Evolutionary conservation across 1,284 basidiomycete species (phyloP).

Genomic region (Inonotus hispidus): DNA sequence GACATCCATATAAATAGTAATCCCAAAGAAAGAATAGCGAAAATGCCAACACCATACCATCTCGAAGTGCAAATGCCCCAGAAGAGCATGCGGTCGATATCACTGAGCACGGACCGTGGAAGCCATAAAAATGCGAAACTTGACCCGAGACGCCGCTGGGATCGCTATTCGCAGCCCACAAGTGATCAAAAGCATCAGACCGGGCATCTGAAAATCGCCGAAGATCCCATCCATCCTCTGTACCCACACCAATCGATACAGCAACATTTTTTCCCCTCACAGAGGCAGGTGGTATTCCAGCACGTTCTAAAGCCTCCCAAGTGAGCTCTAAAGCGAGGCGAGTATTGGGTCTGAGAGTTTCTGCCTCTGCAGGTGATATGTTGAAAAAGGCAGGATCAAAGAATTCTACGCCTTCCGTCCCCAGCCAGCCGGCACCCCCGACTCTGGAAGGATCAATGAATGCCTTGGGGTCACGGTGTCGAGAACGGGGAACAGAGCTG

Average conservation of each 20-base stretch:
- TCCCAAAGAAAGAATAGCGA: background rate
- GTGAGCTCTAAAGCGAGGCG: slow-evolving; percentile 21
- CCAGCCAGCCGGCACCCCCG: slow-evolving; percentile 1
- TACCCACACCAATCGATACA: slow-evolving; percentile 19
- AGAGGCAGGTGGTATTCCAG: slow-evolving; percentile 16
- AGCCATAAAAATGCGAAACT: slow-evolving; percentile 19
- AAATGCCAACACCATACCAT: slow-evolving; percentile 17
- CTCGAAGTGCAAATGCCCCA: slow-evolving; percentile 15
- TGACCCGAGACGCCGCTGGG: slow-evolving; percentile 20
- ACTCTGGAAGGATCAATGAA: background rate
- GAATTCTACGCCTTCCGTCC: background rate
- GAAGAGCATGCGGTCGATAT: slow-evolving; percentile 21
- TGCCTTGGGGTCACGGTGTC: background rate
- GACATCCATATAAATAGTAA: background rate
- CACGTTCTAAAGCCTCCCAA: slow-evolving; percentile 18
- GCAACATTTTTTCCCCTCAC: slow-evolving; percentile 18
- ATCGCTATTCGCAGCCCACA: slow-evolving; percentile 19
- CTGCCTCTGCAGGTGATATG: slow-evolving; percentile 18
- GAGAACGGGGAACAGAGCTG: background rate
- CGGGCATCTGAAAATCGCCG: slow-evolving; percentile 12
- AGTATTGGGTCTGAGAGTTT: slow-evolving; percentile 17
- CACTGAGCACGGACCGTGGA: slow-evolving; percentile 12
- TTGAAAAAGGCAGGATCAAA: slow-evolving; percentile 20
- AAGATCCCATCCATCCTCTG: slow-evolving; percentile 22
- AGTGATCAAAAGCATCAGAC: slow-evolving; percentile 15